Conservation (phyloP, 2,329 filamentous ascomycete genomes). For the Aureobasidium sp. region DNA sequence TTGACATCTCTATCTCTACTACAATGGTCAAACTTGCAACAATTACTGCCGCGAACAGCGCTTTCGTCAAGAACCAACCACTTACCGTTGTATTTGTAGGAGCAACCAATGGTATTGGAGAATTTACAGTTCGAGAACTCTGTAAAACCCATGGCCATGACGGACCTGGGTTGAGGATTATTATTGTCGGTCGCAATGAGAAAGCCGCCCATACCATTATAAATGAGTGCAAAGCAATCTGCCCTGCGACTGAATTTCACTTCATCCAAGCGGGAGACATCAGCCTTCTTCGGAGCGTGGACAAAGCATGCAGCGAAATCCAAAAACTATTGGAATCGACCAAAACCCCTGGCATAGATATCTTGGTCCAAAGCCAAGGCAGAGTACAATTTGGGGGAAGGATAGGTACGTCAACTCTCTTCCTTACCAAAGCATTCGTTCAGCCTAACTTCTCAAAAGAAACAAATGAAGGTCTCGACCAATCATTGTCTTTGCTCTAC, state of each 20-base stretch:
- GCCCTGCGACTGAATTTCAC: conserved; percentile 18
- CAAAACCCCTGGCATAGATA: conserved; percentile 25
- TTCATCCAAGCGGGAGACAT: conserved; percentile 27
- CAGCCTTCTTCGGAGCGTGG: conserved; percentile 29
- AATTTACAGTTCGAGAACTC: conserved; percentile 14
- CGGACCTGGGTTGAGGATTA: conserved; percentile 14
- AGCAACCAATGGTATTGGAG: conserved; percentile 19
- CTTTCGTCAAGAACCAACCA: conserved; percentile 4
- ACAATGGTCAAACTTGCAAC: not conserved
- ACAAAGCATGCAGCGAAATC: conserved; percentile 25
- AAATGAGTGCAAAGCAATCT: conserved; percentile 14
- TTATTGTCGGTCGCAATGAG: conserved; percentile 18
- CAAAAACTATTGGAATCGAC: conserved; percentile 5
- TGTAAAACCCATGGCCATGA: conserved; percentile 11
- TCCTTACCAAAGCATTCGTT: not conserved
- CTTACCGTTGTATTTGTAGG: conserved; percentile 17
- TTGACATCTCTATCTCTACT: too few species aligned
- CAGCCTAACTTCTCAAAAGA: conserved; percentile 6
- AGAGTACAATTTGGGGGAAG: conserved; percentile 22
- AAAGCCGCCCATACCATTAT: conserved; percentile 12
- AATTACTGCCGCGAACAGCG: not conserved
- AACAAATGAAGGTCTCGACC: conserved; percentile 19
- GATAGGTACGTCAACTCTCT: not conserved
- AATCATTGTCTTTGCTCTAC: conserved; percentile 17
- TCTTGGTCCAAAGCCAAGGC: conserved; percentile 33